Evolutionary conservation across 2,329 filamentous ascomycete species (phyloP).

Genomic region (Ceratocystis colombiana): DNA sequence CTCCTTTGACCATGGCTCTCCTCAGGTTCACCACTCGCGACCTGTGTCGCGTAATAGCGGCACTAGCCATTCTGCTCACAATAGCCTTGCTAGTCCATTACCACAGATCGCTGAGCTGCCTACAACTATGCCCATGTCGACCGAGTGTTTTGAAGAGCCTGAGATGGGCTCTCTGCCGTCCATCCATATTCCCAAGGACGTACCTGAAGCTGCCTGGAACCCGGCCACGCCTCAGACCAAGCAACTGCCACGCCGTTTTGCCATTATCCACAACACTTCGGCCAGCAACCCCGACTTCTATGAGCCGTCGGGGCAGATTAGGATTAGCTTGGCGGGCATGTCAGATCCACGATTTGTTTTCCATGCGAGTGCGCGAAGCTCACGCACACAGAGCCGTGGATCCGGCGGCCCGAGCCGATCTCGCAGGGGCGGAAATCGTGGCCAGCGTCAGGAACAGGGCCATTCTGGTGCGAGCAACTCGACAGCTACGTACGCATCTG

Average conservation of each 20-base stretch:
- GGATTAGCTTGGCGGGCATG: conserved; percentile 37
- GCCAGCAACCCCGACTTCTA: conserved; percentile 34
- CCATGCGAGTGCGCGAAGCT: conserved; percentile 32
- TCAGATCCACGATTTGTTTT: conserved; percentile 34
- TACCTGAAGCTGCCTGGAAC: conserved; percentile 54
- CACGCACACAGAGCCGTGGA: conserved; percentile 31
- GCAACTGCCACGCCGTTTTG: conserved; percentile 44
- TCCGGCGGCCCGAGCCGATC: conserved; percentile 27
- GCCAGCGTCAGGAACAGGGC: background rate
- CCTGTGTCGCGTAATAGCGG: conserved; percentile 15
- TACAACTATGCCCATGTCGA: conserved; percentile 53
- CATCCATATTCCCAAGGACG: conserved; percentile 55
- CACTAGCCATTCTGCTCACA: background rate
- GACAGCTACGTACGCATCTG: too few species aligned
- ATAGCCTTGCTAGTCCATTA: background rate
- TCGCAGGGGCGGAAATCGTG: conserved; percentile 28
- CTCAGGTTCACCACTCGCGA: background rate
- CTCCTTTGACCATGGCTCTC: conserved; percentile 17
- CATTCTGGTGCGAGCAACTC: background rate
- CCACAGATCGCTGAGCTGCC: conserved; percentile 4
- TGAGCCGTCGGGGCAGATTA: conserved; percentile 30
- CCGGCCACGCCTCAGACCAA: conserved; percentile 47
- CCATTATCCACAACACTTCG: conserved; percentile 34
- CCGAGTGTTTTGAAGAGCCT: conserved; percentile 71
- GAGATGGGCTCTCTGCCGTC: conserved; percentile 68